Evolutionary conservation across 106 monocot genomes (phyloP), one percentile per base, ranked within the genome.

Genomic region (Platanthera guangdongensis): DNA sequence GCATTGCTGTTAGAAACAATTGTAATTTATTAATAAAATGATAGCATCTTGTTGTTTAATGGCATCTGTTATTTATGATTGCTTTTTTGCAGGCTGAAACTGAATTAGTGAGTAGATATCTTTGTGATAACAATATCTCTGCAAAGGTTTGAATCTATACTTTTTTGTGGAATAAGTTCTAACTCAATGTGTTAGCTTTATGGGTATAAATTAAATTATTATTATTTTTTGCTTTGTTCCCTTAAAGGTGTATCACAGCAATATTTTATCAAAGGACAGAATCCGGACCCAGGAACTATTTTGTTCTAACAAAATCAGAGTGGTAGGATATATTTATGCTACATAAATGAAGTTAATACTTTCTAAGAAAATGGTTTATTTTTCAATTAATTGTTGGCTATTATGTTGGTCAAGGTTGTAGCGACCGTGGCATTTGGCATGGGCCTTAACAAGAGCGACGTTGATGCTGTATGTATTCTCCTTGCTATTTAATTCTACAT

Each of bases 371-470:
- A 57, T 30, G 52, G n/a, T 32, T 32, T 15, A 18, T 69, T 32
- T 63, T 32, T 50, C 75, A 12, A 9, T 50, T 51, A 39, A 63
- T 16, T 16, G n/a, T 63, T 68, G 7, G 45, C 10, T 68, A 12
- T 69, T 68, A 53, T 32, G 64, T 22, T 75, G 52, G n/a, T 62
- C 62, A 73, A 97, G 96, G 85, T 97, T 82, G 97, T 99, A n/a
- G 97, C 97, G 71, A 99, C 97, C 50, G 97, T 99, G 73, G 93
- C 97, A 80, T 99, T 99, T 87, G 97, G 97, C 80, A 99, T 99
- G 97, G 97, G 97, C 45, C 89, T 99, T 80, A 88, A 99, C 79
- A 99, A 99, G 80, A 88, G 91, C 79, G 94, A 99, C 77, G 89
- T 99, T 64, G 87, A 86, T 75, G 91, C 89, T 78, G 97, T 96